Evolutionary conservation across 805 yeast species (phyloP).

Genomic region (Myxozyma mucilagina): DNA sequence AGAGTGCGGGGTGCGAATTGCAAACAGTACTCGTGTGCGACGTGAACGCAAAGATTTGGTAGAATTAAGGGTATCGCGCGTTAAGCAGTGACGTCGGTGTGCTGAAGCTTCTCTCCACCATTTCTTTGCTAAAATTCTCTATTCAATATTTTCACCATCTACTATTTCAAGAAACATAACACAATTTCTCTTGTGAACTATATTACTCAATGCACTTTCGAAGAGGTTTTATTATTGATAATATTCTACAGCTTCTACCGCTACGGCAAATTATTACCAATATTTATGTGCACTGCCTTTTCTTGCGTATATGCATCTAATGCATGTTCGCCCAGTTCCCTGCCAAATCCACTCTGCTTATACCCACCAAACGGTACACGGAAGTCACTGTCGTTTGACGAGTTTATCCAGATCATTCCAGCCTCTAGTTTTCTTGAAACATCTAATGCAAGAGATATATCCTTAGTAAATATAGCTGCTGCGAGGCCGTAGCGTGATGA

Average conservation of each 20-base stretch:
- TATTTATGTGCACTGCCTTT: constrained; percentile 64
- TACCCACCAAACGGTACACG: constrained; percentile 91
- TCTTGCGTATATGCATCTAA: constrained; percentile 80
- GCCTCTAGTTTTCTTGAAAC: constrained; percentile 62
- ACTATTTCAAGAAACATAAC: no score
- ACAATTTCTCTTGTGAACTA: no score
- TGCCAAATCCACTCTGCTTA: constrained; percentile 88
- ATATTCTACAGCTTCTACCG: neutral
- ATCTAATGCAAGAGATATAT: constrained; percentile 63
- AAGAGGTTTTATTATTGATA: no score
- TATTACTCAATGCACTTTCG: no score
- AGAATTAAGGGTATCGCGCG: neutral
- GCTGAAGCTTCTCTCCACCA: no score
- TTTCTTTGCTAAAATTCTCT: no score
- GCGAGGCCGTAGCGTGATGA: constrained; percentile 77
- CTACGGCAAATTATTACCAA: constrained; percentile 9
- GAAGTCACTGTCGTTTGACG: constrained; percentile 76
- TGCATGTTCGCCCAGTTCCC: constrained; percentile 90
- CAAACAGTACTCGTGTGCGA: neutral
- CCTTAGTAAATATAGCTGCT: constrained; percentile 73
- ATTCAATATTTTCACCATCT: no score
- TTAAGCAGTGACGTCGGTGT: neutral
- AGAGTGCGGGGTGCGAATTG: neutral
- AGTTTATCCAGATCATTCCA: constrained; percentile 70
- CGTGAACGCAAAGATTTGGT: no score